Percentiles rank a stretch among this genome's conserved stretches.
Evolutionary conservation across 306 rosid genomes (phyloP).

Genomic region (Sicyos baderoa): DNA sequence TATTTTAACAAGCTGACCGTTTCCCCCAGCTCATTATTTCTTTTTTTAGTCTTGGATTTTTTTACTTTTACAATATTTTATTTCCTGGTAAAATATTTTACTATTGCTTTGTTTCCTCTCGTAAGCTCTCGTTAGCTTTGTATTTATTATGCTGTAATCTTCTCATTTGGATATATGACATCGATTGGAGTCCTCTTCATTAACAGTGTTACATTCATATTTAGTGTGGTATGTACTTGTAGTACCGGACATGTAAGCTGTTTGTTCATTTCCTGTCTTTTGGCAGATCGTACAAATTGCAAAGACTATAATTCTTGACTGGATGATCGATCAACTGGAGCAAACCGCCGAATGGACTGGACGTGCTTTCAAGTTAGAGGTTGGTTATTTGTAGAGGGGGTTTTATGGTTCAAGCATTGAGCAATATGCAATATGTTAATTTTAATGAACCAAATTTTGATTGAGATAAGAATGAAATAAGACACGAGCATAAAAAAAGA

Average conservation of each 20-base stretch:
- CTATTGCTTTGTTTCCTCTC: background rate
- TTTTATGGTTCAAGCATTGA: constrained; percentile 10
- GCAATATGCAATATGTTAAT: background rate
- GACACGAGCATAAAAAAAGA: no score
- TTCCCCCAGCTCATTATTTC: background rate
- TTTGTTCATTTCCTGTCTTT: constrained; percentile 14
- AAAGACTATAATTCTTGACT: constrained; percentile 47
- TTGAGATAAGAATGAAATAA: no score
- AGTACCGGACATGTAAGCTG: background rate
- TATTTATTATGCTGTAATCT: background rate
- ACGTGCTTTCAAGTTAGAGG: constrained; percentile 49
- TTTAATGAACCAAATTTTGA: no score
- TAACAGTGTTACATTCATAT: background rate
- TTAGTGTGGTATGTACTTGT: constrained; percentile 1
- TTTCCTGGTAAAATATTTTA: background rate
- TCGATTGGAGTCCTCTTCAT: constrained; percentile 7
- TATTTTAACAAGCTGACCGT: background rate
- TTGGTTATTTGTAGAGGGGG: constrained; percentile 21
- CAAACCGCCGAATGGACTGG: constrained; percentile 50
- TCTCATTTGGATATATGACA: background rate
- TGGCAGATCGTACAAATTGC: constrained; percentile 47
- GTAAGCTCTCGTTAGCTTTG: background rate
- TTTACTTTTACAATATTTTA: background rate
- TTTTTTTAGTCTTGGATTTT: background rate
- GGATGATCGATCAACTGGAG: constrained; percentile 50